Evolutionary conservation across 305 asterid genomes (phyloP).

Genomic region (Vinca major): DNA sequence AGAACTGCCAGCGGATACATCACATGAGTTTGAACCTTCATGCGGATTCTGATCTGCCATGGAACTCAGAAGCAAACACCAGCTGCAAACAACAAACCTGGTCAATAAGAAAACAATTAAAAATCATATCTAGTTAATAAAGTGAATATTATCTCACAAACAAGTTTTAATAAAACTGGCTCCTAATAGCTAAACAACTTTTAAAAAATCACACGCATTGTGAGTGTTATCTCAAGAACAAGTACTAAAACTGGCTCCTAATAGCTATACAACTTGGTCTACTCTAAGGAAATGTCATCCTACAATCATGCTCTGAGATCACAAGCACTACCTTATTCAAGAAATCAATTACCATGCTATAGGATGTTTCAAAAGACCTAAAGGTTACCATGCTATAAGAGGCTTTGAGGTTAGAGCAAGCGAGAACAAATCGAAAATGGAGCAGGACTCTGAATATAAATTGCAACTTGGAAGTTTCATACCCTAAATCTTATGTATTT

Average conservation of each 20-base stretch:
- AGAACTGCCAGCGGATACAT: conserved; percentile 36
- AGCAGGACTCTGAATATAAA: neutral
- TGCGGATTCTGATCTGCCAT: conserved; percentile 55
- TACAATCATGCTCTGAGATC: too few relatives aligned
- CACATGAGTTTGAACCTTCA: conserved; percentile 45
- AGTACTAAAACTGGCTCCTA: neutral
- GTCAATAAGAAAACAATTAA: neutral
- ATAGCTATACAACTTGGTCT: too few relatives aligned
- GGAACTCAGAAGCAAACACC: conserved; percentile 10
- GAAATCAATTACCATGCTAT: too few relatives aligned
- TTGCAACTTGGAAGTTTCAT: neutral
- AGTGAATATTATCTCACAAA: neutral
- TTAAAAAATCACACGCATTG: too few relatives aligned
- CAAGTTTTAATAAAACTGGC: neutral
- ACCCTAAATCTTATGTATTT: too few relatives aligned
- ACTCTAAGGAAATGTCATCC: too few relatives aligned
- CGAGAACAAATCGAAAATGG: neutral
- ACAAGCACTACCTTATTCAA: too few relatives aligned
- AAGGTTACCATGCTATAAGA: too few relatives aligned
- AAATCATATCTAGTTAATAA: neutral
- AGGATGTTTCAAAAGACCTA: too few relatives aligned
- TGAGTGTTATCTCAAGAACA: too few relatives aligned
- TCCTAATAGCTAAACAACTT: neutral
- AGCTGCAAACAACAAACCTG: conserved; percentile 16
- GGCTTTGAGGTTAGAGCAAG: neutral